phyloP scores from a whole-genome alignment of 192 early-diverging fungal species.

The Backusella morwellensis region DNA sequence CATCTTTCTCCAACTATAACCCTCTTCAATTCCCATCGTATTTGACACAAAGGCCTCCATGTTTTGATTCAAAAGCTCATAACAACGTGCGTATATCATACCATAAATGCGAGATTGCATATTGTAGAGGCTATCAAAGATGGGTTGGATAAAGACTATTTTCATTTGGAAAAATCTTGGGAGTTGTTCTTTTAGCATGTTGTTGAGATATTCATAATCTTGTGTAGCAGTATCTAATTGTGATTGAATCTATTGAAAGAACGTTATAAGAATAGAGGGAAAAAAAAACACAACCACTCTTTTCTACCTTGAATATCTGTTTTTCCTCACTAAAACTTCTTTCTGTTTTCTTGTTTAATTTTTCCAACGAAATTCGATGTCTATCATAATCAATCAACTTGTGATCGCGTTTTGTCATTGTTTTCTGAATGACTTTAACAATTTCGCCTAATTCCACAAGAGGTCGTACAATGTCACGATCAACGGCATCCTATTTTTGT shows the following conservation, averaged over 20 bases:
- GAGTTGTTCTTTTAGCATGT: constrained; percentile 75
- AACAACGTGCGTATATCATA: constrained; percentile 57
- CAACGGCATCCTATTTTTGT: constrained; percentile 60
- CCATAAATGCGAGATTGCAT: constrained; percentile 80
- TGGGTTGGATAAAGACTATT: constrained; percentile 78
- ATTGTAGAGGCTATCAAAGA: constrained; percentile 82
- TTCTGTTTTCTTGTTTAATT: constrained; percentile 72
- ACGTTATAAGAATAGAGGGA: not conserved
- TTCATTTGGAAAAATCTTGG: constrained; percentile 73
- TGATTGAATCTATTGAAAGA: constrained; percentile 47
- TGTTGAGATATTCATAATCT: constrained; percentile 85
- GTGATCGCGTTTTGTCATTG: constrained; percentile 87
- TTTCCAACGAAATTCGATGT: constrained; percentile 66
- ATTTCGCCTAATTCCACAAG: constrained; percentile 69
- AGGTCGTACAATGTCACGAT: constrained; percentile 77
- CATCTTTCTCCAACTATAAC: constrained; percentile 16
- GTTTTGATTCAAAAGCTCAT: constrained; percentile 45
- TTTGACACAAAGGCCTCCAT: constrained; percentile 19
- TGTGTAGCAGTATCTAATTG: constrained; percentile 78
- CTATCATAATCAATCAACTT: constrained; percentile 96
- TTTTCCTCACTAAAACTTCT: constrained; percentile 65
- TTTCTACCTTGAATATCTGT: constrained; percentile 57
- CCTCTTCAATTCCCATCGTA: constrained; percentile 29
- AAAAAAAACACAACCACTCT: not conserved
- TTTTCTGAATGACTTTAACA: constrained; percentile 72